Evolutionary conservation across 2,329 filamentous ascomycete species (phyloP), one percentile per base, ranked within the genome.

Genomic region (Aspergillus texensis): DNA sequence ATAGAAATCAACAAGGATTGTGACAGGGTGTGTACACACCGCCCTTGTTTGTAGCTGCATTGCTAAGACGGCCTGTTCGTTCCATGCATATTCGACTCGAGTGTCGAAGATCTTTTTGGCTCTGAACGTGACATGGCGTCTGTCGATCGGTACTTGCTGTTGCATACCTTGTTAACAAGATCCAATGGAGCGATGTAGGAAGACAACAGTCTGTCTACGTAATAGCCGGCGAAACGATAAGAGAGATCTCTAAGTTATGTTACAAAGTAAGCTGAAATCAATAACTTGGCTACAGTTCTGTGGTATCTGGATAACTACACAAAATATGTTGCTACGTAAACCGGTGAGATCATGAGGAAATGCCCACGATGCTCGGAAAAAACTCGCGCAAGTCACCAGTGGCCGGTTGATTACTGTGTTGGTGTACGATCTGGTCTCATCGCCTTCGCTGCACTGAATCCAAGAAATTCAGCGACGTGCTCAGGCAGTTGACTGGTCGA

Each of bases 401-500:
- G 50, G 46, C 50, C 48, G 46, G 19, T 45, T 28, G 26, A 28
- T 21, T 30, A 30, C 24, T 57, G 11, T 28, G n/a, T 30, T 43
- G 24, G 46, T 39, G 14, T 57, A 32, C 21, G 43, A 45, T 19
- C 39, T 57, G 45, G 52, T 41, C 30, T 26, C 24, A 52, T 14
- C 16, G 24, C 32, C 34, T 26, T 43, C 34, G 32, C 28, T 39
- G 28, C 26, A 12, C 36, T 19, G 30, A 21, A 36, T 12, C 50
- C 21, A 19, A 34, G 54, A 54, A 45, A 30, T 39, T 11, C 57
- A 36, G 48, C 39, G 55, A 52, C 54, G 19, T 57, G 36, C 55
- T 46, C 59, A 52, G 60, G 57, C 45, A 57, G 48, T 58, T 62
- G 65, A 68, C 62, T 58, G 43, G 64, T 69, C 60, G 59, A 62